Percentiles rank a stretch among this genome's conserved stretches.
These are phyloP conservation scores for Blastobotrys americana DNA, from an alignment of 805 yeast species.

Conservation along the genomic window DNA sequence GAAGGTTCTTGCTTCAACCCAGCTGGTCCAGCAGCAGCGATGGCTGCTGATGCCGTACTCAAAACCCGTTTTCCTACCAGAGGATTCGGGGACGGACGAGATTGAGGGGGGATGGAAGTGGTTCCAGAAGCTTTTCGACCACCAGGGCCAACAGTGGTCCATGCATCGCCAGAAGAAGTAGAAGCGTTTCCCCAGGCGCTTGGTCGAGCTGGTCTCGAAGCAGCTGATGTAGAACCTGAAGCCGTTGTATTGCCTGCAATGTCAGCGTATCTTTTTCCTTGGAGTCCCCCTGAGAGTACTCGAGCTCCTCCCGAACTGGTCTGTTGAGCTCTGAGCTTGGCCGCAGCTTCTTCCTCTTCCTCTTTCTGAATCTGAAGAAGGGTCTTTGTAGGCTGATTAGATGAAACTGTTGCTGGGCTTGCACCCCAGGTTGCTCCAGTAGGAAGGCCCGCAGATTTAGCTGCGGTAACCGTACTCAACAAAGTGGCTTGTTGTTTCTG, in stretches of 20 bases:
- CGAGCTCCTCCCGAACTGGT: conserved; percentile 2
- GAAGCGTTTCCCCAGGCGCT: background rate
- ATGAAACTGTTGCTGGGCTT: conserved; percentile 14
- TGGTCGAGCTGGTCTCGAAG: background rate
- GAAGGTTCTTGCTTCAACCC: conserved; percentile 14
- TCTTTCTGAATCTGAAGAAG: conserved; percentile 35
- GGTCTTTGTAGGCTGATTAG: conserved; percentile 26
- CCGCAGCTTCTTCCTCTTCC: conserved; percentile 27
- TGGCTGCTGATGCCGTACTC: conserved; percentile 7
- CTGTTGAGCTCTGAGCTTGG: conserved; percentile 6
- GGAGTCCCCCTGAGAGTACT: background rate
- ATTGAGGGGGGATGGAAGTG: background rate
- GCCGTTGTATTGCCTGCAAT: conserved; percentile 8
- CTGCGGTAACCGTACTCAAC: conserved; percentile 4
- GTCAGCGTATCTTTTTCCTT: background rate
- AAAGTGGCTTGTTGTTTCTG: conserved; percentile 14
- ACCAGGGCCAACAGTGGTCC: conserved; percentile 49
- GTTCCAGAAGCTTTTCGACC: conserved; percentile 48
- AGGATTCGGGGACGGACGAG: conserved; percentile 8
- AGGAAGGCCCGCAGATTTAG: conserved; percentile 18
- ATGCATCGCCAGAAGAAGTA: conserved; percentile 17
- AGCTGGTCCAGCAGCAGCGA: conserved; percentile 13
- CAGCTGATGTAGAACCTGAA: conserved; percentile 1
- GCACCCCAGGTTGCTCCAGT: conserved; percentile 24
- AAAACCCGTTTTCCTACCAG: conserved; percentile 6